Evolutionary conservation across 805 yeast species (phyloP), one percentile per base, ranked within the genome.

Genomic region (Candida schatavii): DNA sequence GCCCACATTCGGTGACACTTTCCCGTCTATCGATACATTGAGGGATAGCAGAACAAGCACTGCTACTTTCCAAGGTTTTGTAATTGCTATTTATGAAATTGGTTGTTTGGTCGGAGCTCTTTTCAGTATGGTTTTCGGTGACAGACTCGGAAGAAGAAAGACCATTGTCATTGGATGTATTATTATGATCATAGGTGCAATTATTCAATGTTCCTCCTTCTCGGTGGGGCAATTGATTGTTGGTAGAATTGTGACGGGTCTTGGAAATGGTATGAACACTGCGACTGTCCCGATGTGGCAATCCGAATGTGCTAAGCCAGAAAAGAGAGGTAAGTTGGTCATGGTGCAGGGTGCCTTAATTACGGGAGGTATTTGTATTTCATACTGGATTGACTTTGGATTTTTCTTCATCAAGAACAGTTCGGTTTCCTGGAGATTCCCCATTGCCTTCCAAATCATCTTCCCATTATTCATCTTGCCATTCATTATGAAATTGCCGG

Each of bases 221-320:
- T 74, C 78, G 19, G 60, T 81, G 39, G 87, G 83, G 27, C 89
- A 83, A 59, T 80, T 86, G 43, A 77, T 83, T 40, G 68, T 81
- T 45, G 91, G 87, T 19, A 77, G 95, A 68, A 80, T 82, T 36
- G 56, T 81, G 26, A 78, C 86, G 15, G 89, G 95, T 50, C 50
- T 84, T 36, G 95, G 91, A 31, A 31, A 31, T 31, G 35, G 35
- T 13, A 14, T 31, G 20, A 31, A 14, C 21, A 31, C 90, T 13
- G 80, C 89, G n/a, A 82, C 89, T 26, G 83, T 84, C 39, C 95
- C 95, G 11, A 82, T 83, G 47, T 86, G 86, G 80, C 90, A 83
- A 59, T 75, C 91, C 1, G 95, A 86, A 62, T 75, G 81, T 62
- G 76, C 89, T 32, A 76, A 75, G 45, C 77, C 88, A 9, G 78